Percentiles rank a stretch among this genome's conserved stretches.
Conservation (phyloP, 208 protist species). For the Leishmania aethiopica region DNA sequence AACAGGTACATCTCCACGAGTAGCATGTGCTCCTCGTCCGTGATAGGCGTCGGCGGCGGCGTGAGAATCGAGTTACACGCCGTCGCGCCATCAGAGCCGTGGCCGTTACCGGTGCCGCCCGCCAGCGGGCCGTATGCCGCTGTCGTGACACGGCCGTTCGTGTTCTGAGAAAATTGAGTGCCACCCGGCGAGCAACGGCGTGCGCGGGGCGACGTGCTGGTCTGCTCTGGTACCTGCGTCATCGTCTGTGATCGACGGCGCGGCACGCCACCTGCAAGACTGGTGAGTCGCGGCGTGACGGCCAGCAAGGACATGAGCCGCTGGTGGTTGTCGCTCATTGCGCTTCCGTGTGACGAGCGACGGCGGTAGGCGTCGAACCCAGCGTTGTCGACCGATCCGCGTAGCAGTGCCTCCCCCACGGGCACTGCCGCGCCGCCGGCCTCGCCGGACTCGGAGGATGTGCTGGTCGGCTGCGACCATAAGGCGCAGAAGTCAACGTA, state of each 20-base stretch:
- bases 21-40: constrained; percentile 59
- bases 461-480: constrained; percentile 39
- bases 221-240: neutral
- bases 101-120: neutral
- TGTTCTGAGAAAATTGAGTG: neutral
- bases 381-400: constrained; percentile 10
- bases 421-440: neutral
- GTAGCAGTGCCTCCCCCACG: constrained; percentile 13
- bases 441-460: neutral
- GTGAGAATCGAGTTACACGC: neutral
- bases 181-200: neutral
- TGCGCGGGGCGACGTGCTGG: neutral
- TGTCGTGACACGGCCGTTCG: neutral
- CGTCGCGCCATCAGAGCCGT: neutral
- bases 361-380: neutral
- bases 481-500: constrained; percentile 77
- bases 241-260: constrained; percentile 14
- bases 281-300: constrained; percentile 19
- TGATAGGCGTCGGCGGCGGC: constrained; percentile 21
- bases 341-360: constrained; percentile 4
- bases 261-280: neutral
- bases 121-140: no score
- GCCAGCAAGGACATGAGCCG: constrained; percentile 20
- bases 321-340: neutral
- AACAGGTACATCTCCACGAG: constrained; percentile 61